Percentiles rank a stretch among this genome's conserved stretches.
phyloP scores from a whole-genome alignment of 1,284 basidiomycete genomes.

The Cystobasidium pallidum region DNA sequence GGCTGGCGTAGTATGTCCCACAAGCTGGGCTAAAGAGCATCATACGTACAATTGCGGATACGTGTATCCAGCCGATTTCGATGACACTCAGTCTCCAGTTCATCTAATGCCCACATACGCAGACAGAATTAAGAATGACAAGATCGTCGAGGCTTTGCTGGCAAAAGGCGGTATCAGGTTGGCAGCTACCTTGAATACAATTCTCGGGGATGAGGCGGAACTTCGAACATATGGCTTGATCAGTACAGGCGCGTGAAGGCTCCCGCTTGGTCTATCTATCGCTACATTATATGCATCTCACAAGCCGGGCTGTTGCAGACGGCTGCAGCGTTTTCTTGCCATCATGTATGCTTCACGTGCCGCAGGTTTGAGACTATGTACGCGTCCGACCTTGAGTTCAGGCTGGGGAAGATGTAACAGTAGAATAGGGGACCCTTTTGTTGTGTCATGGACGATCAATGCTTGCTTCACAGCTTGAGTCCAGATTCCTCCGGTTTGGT shows the following conservation, averaged over 20 bases:
- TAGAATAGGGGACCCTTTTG: no score
- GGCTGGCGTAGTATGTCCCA: constrained; percentile 51
- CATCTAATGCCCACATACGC: constrained; percentile 52
- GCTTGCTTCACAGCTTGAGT: no score
- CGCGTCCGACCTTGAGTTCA: no score
- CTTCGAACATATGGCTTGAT: constrained; percentile 23
- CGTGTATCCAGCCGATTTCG: constrained; percentile 52
- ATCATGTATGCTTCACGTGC: not conserved
- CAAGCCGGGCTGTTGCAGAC: not conserved
- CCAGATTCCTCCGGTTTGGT: no score
- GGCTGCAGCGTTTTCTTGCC: not conserved
- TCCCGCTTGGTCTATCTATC: not conserved
- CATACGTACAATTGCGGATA: constrained; percentile 49
- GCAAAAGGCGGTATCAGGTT: constrained; percentile 56
- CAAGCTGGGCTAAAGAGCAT: constrained; percentile 53
- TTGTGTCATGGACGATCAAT: no score
- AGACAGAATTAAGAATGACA: constrained; percentile 48
- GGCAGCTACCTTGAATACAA: constrained; percentile 55
- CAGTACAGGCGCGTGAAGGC: not conserved
- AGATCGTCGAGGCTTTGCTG: constrained; percentile 55
- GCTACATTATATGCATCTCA: not conserved
- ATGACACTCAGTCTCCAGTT: constrained; percentile 43
- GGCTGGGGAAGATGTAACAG: no score
- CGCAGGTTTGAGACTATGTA: no score
- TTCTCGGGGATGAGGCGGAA: constrained; percentile 45